These are phyloP conservation scores for Limnanthes douglasii DNA, from an alignment of 345 rosid genomes.

Conservation along the genomic window DNA sequence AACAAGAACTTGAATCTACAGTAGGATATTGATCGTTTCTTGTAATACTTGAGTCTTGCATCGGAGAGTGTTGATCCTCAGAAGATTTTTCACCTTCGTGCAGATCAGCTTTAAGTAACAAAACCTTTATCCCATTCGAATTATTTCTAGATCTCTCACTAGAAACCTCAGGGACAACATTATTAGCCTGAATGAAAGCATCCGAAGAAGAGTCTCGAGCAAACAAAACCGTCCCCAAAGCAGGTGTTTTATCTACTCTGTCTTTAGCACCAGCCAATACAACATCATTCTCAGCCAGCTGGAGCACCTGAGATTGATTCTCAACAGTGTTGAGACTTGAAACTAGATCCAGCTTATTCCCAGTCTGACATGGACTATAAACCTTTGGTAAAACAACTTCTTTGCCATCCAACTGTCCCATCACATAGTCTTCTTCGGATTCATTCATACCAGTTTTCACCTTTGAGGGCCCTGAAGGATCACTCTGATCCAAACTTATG, in stretches of 20 bases:
- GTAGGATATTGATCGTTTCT: constrained; percentile 13
- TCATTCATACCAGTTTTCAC: constrained; percentile 18
- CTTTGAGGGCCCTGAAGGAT: constrained; percentile 7
- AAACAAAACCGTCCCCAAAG: constrained; percentile 19
- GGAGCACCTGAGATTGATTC: constrained; percentile 12
- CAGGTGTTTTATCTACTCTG: constrained; percentile 14
- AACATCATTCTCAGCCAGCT: constrained; percentile 15
- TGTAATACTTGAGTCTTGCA: constrained; percentile 16
- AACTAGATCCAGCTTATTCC: constrained; percentile 6
- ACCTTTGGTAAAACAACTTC: constrained; percentile 15
- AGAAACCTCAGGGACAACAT: constrained; percentile 13
- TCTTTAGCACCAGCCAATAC: constrained; percentile 9
- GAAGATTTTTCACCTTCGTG: constrained; percentile 3
- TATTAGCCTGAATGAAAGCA: constrained; percentile 14
- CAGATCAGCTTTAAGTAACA: constrained; percentile 9
- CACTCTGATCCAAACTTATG: constrained; percentile 19
- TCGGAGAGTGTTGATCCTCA: constrained; percentile 14
- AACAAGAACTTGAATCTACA: constrained; percentile 17
- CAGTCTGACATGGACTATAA: constrained; percentile 15
- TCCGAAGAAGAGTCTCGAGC: constrained; percentile 15
- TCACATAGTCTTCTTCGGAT: constrained; percentile 21
- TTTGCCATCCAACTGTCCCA: constrained; percentile 8
- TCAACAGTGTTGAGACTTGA: constrained; percentile 11
- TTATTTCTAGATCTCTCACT: constrained; percentile 12
- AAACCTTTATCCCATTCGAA: constrained; percentile 7